Evolutionary conservation across 2,329 filamentous ascomycete species (phyloP).

Genomic region (Colletotrichum tanaceti): DNA sequence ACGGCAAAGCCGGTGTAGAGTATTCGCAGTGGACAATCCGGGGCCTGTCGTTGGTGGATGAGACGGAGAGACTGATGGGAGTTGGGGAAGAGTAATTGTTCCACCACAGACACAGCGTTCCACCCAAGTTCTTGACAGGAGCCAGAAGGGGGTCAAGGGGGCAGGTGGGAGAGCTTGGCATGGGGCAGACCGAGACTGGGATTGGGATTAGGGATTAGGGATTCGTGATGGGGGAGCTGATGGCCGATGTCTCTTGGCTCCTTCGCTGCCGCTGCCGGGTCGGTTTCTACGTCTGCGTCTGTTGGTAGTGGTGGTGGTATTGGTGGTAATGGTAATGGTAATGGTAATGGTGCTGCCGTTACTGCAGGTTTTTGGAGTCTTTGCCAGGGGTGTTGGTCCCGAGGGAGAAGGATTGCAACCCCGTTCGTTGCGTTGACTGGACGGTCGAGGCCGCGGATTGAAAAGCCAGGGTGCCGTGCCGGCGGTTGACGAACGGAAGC

Average conservation of each 20-base stretch:
- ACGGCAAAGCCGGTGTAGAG: conserved; percentile 31
- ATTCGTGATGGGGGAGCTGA: conserved; percentile 3
- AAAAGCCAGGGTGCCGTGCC: conserved; percentile 23
- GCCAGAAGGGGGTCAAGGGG: conserved; percentile 29
- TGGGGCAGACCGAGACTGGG: conserved; percentile 29
- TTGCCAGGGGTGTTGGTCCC: conserved; percentile 29
- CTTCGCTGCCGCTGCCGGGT: not conserved
- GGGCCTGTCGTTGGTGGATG: conserved; percentile 41
- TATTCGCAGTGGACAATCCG: conserved; percentile 29
- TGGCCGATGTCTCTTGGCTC: not conserved
- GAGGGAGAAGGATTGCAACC: conserved; percentile 11
- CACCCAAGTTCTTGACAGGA: conserved; percentile 37
- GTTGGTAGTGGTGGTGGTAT: conserved; percentile 10
- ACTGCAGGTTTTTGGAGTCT: conserved; percentile 19
- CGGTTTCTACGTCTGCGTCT: not conserved
- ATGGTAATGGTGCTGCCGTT: conserved; percentile 3
- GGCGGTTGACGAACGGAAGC: conserved; percentile 10
- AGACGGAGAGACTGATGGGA: conserved; percentile 40
- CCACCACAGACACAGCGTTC: conserved; percentile 42
- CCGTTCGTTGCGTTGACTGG: conserved; percentile 21
- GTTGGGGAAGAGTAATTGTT: conserved; percentile 41
- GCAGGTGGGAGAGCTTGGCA: conserved; percentile 38
- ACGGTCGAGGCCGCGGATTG: conserved; percentile 19
- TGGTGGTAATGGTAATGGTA: conserved; percentile 10
- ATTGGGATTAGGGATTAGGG: conserved; percentile 15